These are phyloP conservation scores for Trichoderma simmonsii DNA, from an alignment of 2,329 filamentous ascomycete genomes.

Conservation along the genomic window DNA sequence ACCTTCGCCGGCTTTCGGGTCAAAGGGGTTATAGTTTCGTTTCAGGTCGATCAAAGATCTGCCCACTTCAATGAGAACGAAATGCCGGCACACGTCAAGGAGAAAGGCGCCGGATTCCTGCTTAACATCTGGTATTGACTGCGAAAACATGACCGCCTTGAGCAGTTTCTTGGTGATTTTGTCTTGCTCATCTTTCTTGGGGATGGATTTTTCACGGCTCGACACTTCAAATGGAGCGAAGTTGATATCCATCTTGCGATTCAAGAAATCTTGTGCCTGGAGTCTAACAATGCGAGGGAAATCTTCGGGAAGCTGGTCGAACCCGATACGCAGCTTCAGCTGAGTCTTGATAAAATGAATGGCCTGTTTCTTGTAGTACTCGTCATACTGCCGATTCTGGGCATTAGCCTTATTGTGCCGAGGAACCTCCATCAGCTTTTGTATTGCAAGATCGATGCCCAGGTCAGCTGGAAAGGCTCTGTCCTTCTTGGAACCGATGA, in stretches of 20 bases:
- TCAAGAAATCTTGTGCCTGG: constrained; percentile 80
- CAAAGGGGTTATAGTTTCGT: constrained; percentile 73
- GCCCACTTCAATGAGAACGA: constrained; percentile 85
- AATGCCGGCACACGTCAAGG: constrained; percentile 79
- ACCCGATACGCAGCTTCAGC: constrained; percentile 84
- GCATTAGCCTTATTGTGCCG: constrained; percentile 52
- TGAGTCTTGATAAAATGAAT: constrained; percentile 84
- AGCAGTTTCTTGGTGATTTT: constrained; percentile 78
- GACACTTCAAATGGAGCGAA: constrained; percentile 69
- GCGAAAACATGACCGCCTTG: constrained; percentile 83
- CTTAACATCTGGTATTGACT: constrained; percentile 77
- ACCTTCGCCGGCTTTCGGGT: constrained; percentile 82
- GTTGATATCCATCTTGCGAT: constrained; percentile 68
- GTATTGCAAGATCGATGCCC: constrained; percentile 83
- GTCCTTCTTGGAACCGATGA: constrained; percentile 87
- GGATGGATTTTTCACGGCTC: constrained; percentile 76
- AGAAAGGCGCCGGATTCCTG: constrained; percentile 73
- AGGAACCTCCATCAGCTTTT: constrained; percentile 78
- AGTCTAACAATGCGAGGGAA: constrained; percentile 79
- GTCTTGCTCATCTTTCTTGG: constrained; percentile 85
- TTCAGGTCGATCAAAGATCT: constrained; percentile 78
- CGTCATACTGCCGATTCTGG: constrained; percentile 63
- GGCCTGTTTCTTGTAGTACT: constrained; percentile 90
- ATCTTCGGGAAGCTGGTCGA: constrained; percentile 85
- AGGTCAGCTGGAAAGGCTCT: constrained; percentile 82